Evolutionary conservation across 2,329 filamentous ascomycete genomes (phyloP).

Genomic region (Aspergillus novoparasiticus): DNA sequence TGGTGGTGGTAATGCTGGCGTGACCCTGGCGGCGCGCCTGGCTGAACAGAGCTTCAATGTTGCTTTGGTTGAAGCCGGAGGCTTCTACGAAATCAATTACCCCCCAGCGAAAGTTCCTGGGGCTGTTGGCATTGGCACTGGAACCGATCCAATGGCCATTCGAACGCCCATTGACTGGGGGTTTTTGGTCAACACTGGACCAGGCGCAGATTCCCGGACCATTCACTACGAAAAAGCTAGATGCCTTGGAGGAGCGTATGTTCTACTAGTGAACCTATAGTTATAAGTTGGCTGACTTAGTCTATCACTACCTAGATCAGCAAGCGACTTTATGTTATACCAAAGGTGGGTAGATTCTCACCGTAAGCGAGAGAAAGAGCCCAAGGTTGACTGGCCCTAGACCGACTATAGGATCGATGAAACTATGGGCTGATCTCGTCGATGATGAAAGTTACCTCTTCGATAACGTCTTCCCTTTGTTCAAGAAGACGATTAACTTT

Average conservation of each 20-base stretch:
- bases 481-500: conserved; percentile 30
- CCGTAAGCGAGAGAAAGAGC: background rate
- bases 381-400: conserved; percentile 15
- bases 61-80: conserved; percentile 43
- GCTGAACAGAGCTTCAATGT: conserved; percentile 50
- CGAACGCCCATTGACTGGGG: conserved; percentile 54
- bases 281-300: background rate
- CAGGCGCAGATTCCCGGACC: conserved; percentile 46
- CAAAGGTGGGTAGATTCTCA: conserved; percentile 24
- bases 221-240: conserved; percentile 34
- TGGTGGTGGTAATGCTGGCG: conserved; percentile 42
- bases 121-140: conserved; percentile 24
- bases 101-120: conserved; percentile 54
- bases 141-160: conserved; percentile 19
- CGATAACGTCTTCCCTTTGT: conserved; percentile 34
- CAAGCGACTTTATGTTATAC: conserved; percentile 38
- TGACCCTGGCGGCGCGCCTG: conserved; percentile 53
- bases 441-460: conserved; percentile 37
- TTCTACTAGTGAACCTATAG: background rate
- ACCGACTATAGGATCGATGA: conserved; percentile 30
- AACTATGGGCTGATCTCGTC: conserved; percentile 36
- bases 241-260: conserved; percentile 34
- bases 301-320: conserved; percentile 25
- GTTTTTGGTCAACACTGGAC: conserved; percentile 52
- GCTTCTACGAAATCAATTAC: conserved; percentile 56